Evolutionary conservation across 805 yeast genomes (phyloP).

Genomic region (Wickerhamiella galacta): DNA sequence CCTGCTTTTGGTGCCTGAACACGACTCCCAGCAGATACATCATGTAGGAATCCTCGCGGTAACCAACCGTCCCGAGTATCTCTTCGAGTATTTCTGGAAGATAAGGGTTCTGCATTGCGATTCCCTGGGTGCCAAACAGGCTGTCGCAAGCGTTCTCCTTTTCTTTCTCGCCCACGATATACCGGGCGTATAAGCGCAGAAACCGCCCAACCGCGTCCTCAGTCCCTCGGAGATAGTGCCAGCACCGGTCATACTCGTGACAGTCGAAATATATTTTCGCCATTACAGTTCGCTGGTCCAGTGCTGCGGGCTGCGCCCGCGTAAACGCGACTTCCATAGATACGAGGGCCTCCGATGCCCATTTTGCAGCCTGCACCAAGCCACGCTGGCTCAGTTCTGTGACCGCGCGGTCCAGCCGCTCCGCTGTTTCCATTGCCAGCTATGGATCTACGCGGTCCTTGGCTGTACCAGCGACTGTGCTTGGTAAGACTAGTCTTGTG

Average conservation of each 20-base stretch:
- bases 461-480: too few relatives aligned
- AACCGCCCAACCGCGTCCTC: constrained; percentile 29
- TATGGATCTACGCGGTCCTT: too few relatives aligned
- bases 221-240: constrained; percentile 37
- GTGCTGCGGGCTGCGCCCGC: constrained; percentile 6
- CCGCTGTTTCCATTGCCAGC: too few relatives aligned
- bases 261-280: constrained; percentile 66
- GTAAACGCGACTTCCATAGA: constrained; percentile 29
- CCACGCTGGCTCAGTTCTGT: constrained; percentile 36
- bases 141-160: constrained; percentile 59
- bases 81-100: constrained; percentile 25
- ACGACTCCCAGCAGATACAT: constrained; percentile 58
- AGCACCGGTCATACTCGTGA: constrained; percentile 72
- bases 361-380: constrained; percentile 56
- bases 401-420: constrained; percentile 24
- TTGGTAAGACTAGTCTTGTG: too few relatives aligned
- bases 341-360: constrained; percentile 55
- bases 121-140: constrained; percentile 27
- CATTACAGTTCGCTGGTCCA: constrained; percentile 34
- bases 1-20: constrained; percentile 43
- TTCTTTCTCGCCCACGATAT: constrained; percentile 60
- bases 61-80: constrained; percentile 20
- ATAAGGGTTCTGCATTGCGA: constrained; percentile 19
- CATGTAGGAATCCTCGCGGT: constrained; percentile 37
- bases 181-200: constrained; percentile 49